Base-by-base conservation (phyloP, 192 early-diverging fungal species). In the Gorgonomyces haynaldii region DNA sequence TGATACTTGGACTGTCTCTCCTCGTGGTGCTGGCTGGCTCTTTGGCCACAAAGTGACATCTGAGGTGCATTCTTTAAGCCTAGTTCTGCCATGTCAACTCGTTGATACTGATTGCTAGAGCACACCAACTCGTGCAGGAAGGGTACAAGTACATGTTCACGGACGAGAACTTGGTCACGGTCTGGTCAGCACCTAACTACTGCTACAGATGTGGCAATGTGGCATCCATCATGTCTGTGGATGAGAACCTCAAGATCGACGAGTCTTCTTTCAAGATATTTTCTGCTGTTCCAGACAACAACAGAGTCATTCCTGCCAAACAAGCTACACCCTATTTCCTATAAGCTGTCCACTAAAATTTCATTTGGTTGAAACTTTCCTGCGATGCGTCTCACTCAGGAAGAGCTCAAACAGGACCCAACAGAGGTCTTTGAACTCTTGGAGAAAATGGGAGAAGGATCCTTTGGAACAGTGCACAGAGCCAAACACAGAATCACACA, bases 61-160 rank as follows among this genome's bases (percentile, higher is more conserved):
- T n/a, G 81, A 92, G 74, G 85, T 87, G 59, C 12, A 40, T 47
- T 21, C 7, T 10, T 25, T 42, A 27, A 26, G 19, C 2, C 26
- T 51, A 87, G 78, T 98, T 98, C 61, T 83, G 90, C 53, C 84
- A 93, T 42, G 81, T 91, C 54, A 98, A 98, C 60, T 79, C 74
- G 21, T 67, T 98, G 35, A 79, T 77, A 17, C 68, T 95, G 13
- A 87, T 98, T 52, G 86, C 91, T 15, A 74, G 95, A 17, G 95
- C 95, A 2, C 95, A 98, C 69, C 95, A 98, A 57, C 74, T 98
- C 38, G 91, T 94, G 16, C 91, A 95, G 67, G 95, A 98, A 60
- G 92, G 96, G 10, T 98, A 86, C 72, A 93, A 93, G 55, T 89
- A 85, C 66, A 90, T 86, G 82, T 91, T 89, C 60, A 46, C 64